Conservation (phyloP, 2,329 filamentous ascomycete genomes). For the Ophiosphaerella narmari region DNA sequence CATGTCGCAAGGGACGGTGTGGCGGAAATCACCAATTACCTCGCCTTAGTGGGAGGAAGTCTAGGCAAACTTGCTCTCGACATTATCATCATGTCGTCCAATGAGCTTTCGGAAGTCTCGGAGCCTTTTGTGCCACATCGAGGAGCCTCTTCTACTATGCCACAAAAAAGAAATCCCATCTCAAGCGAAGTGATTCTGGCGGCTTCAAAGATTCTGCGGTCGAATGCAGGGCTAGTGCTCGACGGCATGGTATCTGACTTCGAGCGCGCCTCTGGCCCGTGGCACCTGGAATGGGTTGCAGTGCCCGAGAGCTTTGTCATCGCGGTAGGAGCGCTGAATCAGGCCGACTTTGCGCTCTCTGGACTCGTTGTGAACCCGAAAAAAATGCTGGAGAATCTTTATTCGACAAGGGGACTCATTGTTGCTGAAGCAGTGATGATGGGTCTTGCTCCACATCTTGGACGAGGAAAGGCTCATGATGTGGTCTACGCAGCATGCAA, state of each 20-base stretch:
- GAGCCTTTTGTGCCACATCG: constrained; percentile 53
- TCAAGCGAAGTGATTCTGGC: constrained; percentile 62
- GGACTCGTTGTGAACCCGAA: constrained; percentile 58
- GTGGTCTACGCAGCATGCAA: constrained; percentile 61
- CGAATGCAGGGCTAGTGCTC: constrained; percentile 57
- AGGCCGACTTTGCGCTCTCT: constrained; percentile 59
- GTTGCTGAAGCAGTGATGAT: constrained; percentile 67
- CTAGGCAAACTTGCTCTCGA: constrained; percentile 62
- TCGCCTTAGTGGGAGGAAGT: constrained; percentile 59
- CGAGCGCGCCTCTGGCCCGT: constrained; percentile 62
- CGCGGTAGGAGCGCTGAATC: constrained; percentile 57
- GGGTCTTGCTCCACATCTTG: constrained; percentile 59
- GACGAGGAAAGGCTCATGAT: constrained; percentile 60
- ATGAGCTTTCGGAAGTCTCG: constrained; percentile 59
- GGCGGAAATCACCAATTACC: constrained; percentile 59
- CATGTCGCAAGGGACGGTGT: constrained; percentile 61
- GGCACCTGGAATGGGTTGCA: constrained; percentile 64
- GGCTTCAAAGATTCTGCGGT: constrained; percentile 58
- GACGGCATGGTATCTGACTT: constrained; percentile 64
- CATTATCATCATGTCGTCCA: constrained; percentile 62
- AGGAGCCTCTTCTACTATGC: constrained; percentile 43
- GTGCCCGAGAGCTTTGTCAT: constrained; percentile 60
- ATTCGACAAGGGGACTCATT: constrained; percentile 58
- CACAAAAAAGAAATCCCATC: constrained; percentile 61
- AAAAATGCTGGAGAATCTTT: constrained; percentile 57